Conservation (phyloP, 768 basidiomycete species). For the Tulasnella sp. region DNA sequence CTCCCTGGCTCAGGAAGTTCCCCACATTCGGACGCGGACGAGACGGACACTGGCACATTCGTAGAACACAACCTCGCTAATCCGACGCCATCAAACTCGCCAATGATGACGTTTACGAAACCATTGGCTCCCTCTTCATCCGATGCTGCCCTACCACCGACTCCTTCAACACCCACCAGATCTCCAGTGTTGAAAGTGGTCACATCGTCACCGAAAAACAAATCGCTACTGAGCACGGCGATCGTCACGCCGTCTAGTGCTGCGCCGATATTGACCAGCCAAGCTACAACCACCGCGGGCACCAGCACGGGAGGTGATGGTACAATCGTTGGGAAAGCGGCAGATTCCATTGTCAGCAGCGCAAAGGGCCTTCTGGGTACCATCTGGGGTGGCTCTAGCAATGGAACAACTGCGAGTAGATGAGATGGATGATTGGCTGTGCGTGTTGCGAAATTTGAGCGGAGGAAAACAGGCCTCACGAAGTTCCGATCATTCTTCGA, state of each 20-base stretch:
- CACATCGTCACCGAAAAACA: constrained; percentile 1
- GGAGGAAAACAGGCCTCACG: too few species aligned
- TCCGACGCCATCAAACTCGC: constrained; percentile 56
- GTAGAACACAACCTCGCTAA: constrained; percentile 23
- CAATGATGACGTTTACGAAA: constrained; percentile 27
- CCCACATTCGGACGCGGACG: constrained; percentile 26
- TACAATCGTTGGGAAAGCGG: constrained; percentile 49
- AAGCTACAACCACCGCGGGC: constrained; percentile 17
- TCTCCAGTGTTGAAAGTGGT: constrained; percentile 6
- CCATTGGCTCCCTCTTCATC: constrained; percentile 7
- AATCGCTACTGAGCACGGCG: neutral
- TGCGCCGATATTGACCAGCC: neutral
- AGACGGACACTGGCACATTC: constrained; percentile 31
- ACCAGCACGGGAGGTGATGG: constrained; percentile 26
- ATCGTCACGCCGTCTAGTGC: constrained; percentile 15
- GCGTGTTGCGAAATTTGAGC: too few species aligned
- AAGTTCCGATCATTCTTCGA: too few species aligned
- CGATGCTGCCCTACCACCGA: constrained; percentile 20
- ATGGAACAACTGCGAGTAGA: too few species aligned
- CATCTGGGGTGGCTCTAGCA: constrained; percentile 34
- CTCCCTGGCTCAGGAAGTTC: neutral
- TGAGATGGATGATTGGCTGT: too few species aligned
- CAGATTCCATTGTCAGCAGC: constrained; percentile 59
- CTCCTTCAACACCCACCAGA: constrained; percentile 17
- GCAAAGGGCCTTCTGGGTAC: constrained; percentile 68